Evolutionary conservation across 164 flowering plant species (phyloP), one percentile per base, ranked within the genome.

Genomic region (Umbellularia californica): DNA sequence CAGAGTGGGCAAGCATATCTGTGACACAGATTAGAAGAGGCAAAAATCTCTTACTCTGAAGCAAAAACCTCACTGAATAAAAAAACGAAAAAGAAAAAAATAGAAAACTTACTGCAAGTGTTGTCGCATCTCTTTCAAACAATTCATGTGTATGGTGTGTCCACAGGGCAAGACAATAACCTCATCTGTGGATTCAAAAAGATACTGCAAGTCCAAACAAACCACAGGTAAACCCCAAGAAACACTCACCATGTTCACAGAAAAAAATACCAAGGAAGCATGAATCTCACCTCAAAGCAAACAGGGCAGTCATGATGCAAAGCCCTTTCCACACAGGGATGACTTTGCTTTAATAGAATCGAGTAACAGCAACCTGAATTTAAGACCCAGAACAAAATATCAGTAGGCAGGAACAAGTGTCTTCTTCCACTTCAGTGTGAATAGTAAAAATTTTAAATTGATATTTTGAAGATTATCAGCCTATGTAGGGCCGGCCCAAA

Each of bases 301-400:
- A 94, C 92, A 51, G 97, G 98, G 73, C 98, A 94, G 72, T 92
- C 87, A 63, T 91, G 97, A 84, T 95, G 98, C 98, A 95, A 91
- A 72, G 98, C 98, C 65, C 98, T 88, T 83, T 95, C 98, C 22
- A 95, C 92, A 78, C 98, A 93, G 0, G 94, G 93, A 75, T 93
- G 98, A 22, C 90, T 82, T 74, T 87, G 81, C 78, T 87, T 89
- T 52, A 91, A 77, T 76, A 87, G 83, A 68, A 79, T 62, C 0
- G 98, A 88, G 81, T 87, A 90, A 78, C 98, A 95, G 76, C 97
- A 95, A 73, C 94, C 98, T 94, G 63, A 55, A 77, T 63, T 51
- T n/a, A 30, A 65, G 5, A 65, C 33, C 65, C 24, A 70, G 2
- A 71, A 55, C 52, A 27, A 14, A 41, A 62, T 22, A 63, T 24